Evolutionary conservation across 2,329 filamentous ascomycete species (phyloP), one percentile per base, ranked within the genome.

Genomic region (Aureobasidium sp.): DNA sequence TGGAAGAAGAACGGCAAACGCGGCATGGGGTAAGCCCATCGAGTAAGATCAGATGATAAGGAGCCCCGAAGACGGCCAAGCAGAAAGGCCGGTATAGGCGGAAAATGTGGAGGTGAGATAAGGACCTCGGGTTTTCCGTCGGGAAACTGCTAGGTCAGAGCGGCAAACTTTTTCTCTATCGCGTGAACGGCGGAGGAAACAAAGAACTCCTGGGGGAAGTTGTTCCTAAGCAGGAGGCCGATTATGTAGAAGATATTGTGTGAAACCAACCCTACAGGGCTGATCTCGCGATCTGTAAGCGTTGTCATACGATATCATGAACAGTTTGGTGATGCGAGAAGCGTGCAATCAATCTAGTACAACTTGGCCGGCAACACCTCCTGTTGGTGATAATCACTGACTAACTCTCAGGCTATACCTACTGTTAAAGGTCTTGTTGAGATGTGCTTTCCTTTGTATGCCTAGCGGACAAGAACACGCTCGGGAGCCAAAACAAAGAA

Each of bases 291-390:
- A 57, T 57, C 40, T 21, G 53, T 53, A 57, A 27, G 31, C 53
- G 15, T 57, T 46, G 53, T 57, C 53, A 27, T 46, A 46, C 10
- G 53, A 57, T 43, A 43, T 37, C 40, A 55, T 27, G 40, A 19
- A 33, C 19, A 31, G 29, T 46, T 37, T 45, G 27, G 19, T 46
- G 53, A 46, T 57, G 40, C 29, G 15, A 21, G 42, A 37, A 40
- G n/a, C 53, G 37, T 31, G 40, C 53, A 57, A 57, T 37, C 37
- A 57, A 57, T 40, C 53, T 57, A 57, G 53, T 57, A 46, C 53
- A 25, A 27, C 27, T 37, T 38, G n/a, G 19, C 55, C 55, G 55
- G 55, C 55, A 58, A 6, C 55, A 49, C 42, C 43, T 58, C 42
- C 55, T 58, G 11, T 58, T 58, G 8, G 43, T 33, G 43, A 27